Base-by-base conservation (phyloP, 2,329 filamentous ascomycete genomes). In the Alternaria triticina region DNA sequence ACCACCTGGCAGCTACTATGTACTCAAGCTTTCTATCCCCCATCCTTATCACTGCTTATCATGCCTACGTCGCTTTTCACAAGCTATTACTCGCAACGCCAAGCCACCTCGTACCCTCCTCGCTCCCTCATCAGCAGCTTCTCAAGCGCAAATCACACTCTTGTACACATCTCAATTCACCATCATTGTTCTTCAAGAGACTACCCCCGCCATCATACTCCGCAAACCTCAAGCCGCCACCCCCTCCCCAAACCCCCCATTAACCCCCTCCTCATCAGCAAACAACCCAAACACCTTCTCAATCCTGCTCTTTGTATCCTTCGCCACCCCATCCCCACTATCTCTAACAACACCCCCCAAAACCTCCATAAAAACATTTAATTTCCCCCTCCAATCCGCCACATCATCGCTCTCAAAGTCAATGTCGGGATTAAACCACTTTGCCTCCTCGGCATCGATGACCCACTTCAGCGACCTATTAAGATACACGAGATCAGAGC, bases 351-450 rank as follows among this genome's bases (percentile, higher is more conserved):
- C 23, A 6, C 4, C n/a, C 51, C 40, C 36, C 15, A 54, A 17
- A 4, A 8, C 11, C 5, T 15, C 33, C 22, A 20, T 27, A 33
- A 54, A 27, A 22, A 40, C 20, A 22, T 40, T 40, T 20, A 54
- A 11, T 10, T 54, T 54, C 10, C 36, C 51, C 11, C 51, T 33
- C 51, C 51, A 54, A n/a, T 43, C 13, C 23, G 30, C 51, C 6
- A 27, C 51, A 27, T 54, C 51, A 22, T 54, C 33, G n/a, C n/a
- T 40, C 12, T 54, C 51, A 12, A 54, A 27, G 9, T 54, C 22
- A 10, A 54, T 54, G 4, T 54, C 51, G 4, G 23, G 22, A 20
- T 43, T 7, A 10, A 40, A 54, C 51, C 51, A 27, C 22, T 40
- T 23, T 5, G 22, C 12, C 51, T n/a, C 17, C 51, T 22, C 30